Evolutionary conservation across 1,284 basidiomycete genomes (phyloP), one percentile per base, ranked within the genome.

Genomic region (Austroboletus niveus): DNA sequence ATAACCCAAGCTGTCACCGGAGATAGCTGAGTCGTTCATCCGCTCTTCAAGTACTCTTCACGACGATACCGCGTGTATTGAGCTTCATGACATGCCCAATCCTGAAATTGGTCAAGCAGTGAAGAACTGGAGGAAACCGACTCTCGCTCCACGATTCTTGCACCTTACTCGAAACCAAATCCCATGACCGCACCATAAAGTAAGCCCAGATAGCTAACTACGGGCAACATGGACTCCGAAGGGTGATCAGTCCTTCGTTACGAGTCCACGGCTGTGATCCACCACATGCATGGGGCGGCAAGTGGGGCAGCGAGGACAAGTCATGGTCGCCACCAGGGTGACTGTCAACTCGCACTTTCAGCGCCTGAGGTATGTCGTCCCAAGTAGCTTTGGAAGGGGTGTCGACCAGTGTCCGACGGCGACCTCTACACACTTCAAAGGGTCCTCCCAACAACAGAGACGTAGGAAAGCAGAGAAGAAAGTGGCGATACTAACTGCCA

Each of bases 401-500:
- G 48, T 47, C 52, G 56, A 63, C 67, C 55, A 63, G 54, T 57
- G 44, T 57, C 61, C 57, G 41, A 57, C 56, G 54, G 62, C 36
- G 61, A 63, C 56, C 57, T 54, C 59, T 54, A 45, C 6, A 34
- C 48, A 55, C 39, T 32, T 47, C 48, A 29, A 7, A 29, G 29
- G 8, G 29, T 29, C 42, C 49, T 61, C 54, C 64, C 56, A 32
- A 51, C 31, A 52, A 70, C 51, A 65, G 60, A 59, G 58, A 59
- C 48, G 57, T 57, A 66, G 60, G 55, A 62, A 71, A 71, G 65
- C 64, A 69, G 66, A 65, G 53, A 63, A 60, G 60, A 62, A 69
- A 78, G 69, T 69, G 77, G 76, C 76, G 82, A 81, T 87, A 97
- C 95, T 94, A 90, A 98, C 95, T 97, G 79, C 94, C 93, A 87